These are phyloP conservation scores for Parathielavia appendiculata DNA, from an alignment of 495 filamentous ascomycete species.

Conservation along the genomic window DNA sequence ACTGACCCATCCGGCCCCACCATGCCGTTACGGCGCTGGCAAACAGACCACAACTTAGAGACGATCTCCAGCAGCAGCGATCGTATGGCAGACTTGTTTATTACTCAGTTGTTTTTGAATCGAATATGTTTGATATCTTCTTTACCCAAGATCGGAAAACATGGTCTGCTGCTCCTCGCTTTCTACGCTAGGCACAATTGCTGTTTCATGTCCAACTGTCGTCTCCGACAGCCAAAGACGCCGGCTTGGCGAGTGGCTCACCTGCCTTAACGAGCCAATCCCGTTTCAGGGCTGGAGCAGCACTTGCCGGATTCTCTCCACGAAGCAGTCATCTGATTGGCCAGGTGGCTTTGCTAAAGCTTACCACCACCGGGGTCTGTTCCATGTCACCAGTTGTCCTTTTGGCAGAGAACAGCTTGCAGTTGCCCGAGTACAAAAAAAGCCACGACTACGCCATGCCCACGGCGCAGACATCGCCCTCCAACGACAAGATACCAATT, in stretches of 20 bases:
- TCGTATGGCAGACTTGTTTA: no score
- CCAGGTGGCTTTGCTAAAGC: neutral
- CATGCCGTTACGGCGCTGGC: constrained; percentile 7
- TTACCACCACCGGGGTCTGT: constrained; percentile 20
- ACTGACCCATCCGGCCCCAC: constrained; percentile 6
- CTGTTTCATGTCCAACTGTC: neutral
- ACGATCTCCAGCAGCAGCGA: no score
- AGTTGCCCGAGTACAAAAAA: constrained; percentile 3
- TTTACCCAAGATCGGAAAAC: neutral
- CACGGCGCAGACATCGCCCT: constrained; percentile 4
- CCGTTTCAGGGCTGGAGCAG: constrained; percentile 1
- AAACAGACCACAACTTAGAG: neutral
- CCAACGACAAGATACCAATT: constrained; percentile 1
- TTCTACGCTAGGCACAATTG: no score
- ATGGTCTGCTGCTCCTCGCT: no score
- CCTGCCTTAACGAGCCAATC: constrained; percentile 2
- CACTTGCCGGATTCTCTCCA: neutral
- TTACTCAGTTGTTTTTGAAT: no score
- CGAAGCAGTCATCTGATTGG: constrained; percentile 17
- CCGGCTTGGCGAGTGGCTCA: constrained; percentile 19
- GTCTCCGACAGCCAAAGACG: constrained; percentile 3
- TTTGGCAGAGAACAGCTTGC: constrained; percentile 31
- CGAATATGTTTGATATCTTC: no score
- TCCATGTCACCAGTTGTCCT: constrained; percentile 33
- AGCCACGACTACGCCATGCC: constrained; percentile 12